A percentile compares a stretch with the other conserved stretches of the same genome.
These are phyloP conservation scores for Phytophthora crassamura DNA, from an alignment of 352 stramenopile genomes.

Conservation along the genomic window DNA sequence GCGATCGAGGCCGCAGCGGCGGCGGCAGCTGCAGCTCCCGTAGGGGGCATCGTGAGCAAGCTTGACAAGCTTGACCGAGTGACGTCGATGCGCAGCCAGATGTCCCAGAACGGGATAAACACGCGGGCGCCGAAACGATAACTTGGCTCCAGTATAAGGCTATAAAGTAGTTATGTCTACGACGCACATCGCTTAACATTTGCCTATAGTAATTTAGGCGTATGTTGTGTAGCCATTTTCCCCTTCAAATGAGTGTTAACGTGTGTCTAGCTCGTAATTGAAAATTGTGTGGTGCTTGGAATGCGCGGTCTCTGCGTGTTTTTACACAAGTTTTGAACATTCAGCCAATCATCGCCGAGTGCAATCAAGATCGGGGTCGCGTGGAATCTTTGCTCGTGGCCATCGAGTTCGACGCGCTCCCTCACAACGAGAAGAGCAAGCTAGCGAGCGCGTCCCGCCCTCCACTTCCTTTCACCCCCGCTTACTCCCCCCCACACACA, in stretches of 20 bases:
- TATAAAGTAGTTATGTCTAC: not conserved
- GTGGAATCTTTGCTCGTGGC: slow-evolving; percentile 34
- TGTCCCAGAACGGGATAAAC: slow-evolving; percentile 24
- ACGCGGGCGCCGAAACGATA: slow-evolving; percentile 6
- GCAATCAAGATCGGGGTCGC: slow-evolving; percentile 27
- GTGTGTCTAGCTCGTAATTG: not conserved
- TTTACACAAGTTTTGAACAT: slow-evolving; percentile 9
- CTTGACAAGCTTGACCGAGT: not conserved
- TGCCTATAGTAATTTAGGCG: too few relatives aligned
- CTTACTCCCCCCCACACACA: too few relatives aligned
- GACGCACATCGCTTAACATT: too few relatives aligned
- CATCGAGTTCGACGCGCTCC: slow-evolving; percentile 15
- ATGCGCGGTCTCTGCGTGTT: slow-evolving; percentile 8
- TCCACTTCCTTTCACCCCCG: slow-evolving; percentile 2
- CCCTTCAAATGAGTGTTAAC: too few relatives aligned
- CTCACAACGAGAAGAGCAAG: slow-evolving; percentile 35
- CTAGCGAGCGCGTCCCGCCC: slow-evolving; percentile 10
- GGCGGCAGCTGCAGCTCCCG: slow-evolving; percentile 29
- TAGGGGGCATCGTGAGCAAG: slow-evolving; percentile 32
- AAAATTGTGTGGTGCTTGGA: slow-evolving; percentile 37
- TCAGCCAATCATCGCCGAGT: slow-evolving; percentile 22
- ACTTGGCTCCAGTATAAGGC: not conserved
- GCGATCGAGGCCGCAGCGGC: slow-evolving; percentile 17
- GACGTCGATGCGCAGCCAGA: slow-evolving; percentile 2
- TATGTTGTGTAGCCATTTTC: too few relatives aligned